Conservation (phyloP, 2,329 filamentous ascomycete species). For the Fusarium sp. region DNA sequence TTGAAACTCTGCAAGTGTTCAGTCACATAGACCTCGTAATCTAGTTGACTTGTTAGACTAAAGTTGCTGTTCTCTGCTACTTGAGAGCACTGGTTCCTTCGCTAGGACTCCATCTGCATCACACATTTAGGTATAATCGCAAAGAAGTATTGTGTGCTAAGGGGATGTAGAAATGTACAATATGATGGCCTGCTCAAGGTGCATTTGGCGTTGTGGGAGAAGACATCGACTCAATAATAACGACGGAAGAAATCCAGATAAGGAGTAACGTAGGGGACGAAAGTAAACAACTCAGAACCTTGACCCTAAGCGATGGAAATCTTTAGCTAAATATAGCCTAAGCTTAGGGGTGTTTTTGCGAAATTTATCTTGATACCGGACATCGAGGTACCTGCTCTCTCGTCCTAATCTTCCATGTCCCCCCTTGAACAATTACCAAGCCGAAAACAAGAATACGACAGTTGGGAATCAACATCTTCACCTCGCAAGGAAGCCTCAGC, state of each 20-base stretch:
- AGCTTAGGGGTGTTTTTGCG: too few species aligned
- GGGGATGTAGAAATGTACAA: too few species aligned
- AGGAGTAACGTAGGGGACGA: too few species aligned
- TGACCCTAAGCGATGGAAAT: too few species aligned
- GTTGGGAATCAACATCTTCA: neutral
- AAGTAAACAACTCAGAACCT: too few species aligned
- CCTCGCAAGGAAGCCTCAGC: neutral
- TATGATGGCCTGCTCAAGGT: too few species aligned
- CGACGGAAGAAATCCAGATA: too few species aligned
- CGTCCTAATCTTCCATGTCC: neutral
- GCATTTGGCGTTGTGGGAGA: too few species aligned
- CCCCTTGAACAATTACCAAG: neutral
- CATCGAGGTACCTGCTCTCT: neutral
- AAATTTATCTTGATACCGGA: too few species aligned
- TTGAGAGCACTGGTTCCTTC: neutral
- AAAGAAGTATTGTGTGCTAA: too few species aligned
- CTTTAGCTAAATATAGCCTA: too few species aligned
- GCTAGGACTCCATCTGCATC: neutral
- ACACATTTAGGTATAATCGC: neutral
- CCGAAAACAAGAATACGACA: neutral
- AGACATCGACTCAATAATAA: too few species aligned
- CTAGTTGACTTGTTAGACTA: neutral
- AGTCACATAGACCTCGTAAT: neutral
- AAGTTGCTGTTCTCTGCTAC: neutral
- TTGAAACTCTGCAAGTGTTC: neutral